phyloP scores from a whole-genome alignment of 2,329 filamentous ascomycete species.

The Colletotrichum chlorophyti region DNA sequence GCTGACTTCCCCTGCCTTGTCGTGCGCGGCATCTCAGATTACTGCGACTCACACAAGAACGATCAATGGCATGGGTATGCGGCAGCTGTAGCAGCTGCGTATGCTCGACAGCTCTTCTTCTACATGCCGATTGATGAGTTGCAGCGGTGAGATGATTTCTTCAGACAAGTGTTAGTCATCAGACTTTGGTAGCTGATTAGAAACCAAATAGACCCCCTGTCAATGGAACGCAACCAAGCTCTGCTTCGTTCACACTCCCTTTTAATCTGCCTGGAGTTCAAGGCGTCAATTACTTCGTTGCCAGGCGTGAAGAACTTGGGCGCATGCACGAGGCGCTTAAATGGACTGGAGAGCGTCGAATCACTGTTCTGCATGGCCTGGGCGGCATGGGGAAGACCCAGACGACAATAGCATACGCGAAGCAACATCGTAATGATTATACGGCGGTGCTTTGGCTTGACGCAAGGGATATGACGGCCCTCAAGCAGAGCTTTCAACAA shows the following conservation, averaged over 20 bases:
- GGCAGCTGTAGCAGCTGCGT: constrained; percentile 22
- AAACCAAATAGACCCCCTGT: background rate
- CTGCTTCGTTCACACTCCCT: background rate
- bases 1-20: constrained; percentile 28
- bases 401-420: constrained; percentile 44
- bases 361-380: constrained; percentile 44
- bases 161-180: too few relatives aligned
- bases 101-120: constrained; percentile 28
- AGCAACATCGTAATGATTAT: constrained; percentile 41
- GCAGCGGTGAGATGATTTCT: too few relatives aligned
- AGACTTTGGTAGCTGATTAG: too few relatives aligned
- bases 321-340: background rate
- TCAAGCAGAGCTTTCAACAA: constrained; percentile 42
- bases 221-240: background rate
- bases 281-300: background rate
- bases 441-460: constrained; percentile 52
- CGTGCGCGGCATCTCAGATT: constrained; percentile 30
- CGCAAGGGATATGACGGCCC: constrained; percentile 40
- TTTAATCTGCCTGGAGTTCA: constrained; percentile 12
- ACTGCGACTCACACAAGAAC: constrained; percentile 30
- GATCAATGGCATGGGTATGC: constrained; percentile 24
- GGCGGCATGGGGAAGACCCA: constrained; percentile 56
- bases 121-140: constrained; percentile 13
- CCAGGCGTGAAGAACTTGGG: background rate
- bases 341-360: constrained; percentile 18